Evolutionary conservation across 192 early-diverging fungal genomes (phyloP).

Genomic region (Coemansia sp.): DNA sequence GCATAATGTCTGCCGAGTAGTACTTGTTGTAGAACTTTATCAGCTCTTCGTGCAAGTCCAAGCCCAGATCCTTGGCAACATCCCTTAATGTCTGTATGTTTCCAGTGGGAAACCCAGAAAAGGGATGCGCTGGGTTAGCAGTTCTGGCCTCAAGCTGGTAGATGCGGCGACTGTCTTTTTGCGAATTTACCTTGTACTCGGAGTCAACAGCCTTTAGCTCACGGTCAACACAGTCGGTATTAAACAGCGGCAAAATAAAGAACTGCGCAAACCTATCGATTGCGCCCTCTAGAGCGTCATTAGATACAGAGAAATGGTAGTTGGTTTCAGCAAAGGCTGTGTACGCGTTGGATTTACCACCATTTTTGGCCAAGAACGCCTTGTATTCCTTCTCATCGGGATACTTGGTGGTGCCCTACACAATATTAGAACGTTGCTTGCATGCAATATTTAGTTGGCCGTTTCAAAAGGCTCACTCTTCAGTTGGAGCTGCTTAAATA

Average conservation of each 20-base stretch:
- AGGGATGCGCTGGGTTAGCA: conserved; percentile 66
- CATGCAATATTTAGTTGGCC: not conserved
- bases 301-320: conserved; percentile 24
- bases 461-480: not conserved
- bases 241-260: conserved; percentile 84
- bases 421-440: not conserved
- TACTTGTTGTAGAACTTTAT: conserved; percentile 76
- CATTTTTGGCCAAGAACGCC: conserved; percentile 22
- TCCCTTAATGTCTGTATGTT: conserved; percentile 76
- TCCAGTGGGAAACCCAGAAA: conserved; percentile 77
- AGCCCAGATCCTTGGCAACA: conserved; percentile 34
- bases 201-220: conserved; percentile 92
- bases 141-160: not conserved
- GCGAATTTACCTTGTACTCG: conserved; percentile 83
- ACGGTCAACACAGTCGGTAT: conserved; percentile 72
- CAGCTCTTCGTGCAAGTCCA: conserved; percentile 75
- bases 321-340: conserved; percentile 18
- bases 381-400: conserved; percentile 64
- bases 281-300: conserved; percentile 54
- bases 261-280: conserved; percentile 80
- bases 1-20: conserved; percentile 94
- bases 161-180: conserved; percentile 51
- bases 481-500: not conserved
- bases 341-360: conserved; percentile 31
- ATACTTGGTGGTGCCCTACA: conserved; percentile 63